phyloP scores from a whole-genome alignment of 768 basidiomycete species.

The Asterophora parasitica region DNA sequence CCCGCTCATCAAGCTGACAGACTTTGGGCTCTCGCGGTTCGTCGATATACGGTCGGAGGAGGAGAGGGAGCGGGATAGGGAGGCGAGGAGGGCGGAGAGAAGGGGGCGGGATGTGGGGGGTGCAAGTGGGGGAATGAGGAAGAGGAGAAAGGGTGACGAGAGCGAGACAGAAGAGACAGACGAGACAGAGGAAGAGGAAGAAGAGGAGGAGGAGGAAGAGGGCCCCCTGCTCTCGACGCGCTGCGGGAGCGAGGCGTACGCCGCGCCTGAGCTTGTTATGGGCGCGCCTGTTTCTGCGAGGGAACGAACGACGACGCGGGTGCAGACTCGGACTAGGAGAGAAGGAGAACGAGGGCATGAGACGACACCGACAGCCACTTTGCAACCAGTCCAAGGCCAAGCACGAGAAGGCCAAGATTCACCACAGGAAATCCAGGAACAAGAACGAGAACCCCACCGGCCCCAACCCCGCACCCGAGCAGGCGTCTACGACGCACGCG shows the following conservation, averaged over 20 bases:
- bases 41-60: constrained; percentile 49
- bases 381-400: too few species aligned
- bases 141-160: not conserved
- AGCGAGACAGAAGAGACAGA: not conserved
- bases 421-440: too few species aligned
- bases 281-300: constrained; percentile 30
- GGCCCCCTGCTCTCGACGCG: constrained; percentile 66
- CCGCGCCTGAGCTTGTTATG: constrained; percentile 73
- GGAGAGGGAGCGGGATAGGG: constrained; percentile 9
- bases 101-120: too few species aligned
- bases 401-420: too few species aligned
- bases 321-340: too few species aligned
- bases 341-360: too few species aligned
- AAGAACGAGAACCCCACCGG: too few species aligned
- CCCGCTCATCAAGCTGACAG: constrained; percentile 77
- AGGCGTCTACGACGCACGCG: constrained; percentile 73
- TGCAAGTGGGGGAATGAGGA: too few species aligned
- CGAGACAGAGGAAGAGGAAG: constrained; percentile 1
- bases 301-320: too few species aligned
- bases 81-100: not conserved
- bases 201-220: constrained; percentile 18
- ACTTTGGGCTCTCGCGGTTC: constrained; percentile 88
- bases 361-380: too few species aligned
- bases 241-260: constrained; percentile 87
- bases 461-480: too few species aligned